Conservation (phyloP, 2,329 filamentous ascomycete species). For the Myriosclerotinia scirpicola region DNA sequence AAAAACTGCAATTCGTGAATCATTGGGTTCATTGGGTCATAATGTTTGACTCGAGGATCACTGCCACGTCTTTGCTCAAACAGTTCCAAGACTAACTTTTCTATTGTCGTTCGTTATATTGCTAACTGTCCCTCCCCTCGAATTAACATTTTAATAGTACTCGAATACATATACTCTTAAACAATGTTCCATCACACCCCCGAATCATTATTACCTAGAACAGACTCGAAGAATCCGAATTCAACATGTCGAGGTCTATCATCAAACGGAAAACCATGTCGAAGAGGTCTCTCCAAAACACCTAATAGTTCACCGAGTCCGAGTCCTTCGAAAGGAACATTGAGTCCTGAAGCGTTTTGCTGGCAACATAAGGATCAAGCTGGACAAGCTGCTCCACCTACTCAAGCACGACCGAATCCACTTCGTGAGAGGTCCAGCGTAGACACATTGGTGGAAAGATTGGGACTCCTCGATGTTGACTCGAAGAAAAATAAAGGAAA, state of each 20-base stretch:
- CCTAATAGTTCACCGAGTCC: slow-evolving; percentile 36
- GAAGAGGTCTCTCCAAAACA: slow-evolving; percentile 61
- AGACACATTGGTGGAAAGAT: slow-evolving; percentile 78
- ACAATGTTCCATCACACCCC: slow-evolving; percentile 70
- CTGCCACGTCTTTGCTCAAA: slow-evolving; percentile 23
- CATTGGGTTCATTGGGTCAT: slow-evolving; percentile 24
- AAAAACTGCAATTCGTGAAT: slow-evolving; percentile 16
- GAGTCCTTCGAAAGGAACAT: slow-evolving; percentile 31
- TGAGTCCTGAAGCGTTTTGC: slow-evolving; percentile 60
- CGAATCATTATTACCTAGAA: slow-evolving; percentile 73
- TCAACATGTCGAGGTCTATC: slow-evolving; percentile 90
- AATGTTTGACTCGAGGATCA: slow-evolving; percentile 18
- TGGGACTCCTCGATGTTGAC: slow-evolving; percentile 69
- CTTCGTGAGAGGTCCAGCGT: slow-evolving; percentile 66
- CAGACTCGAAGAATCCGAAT: slow-evolving; percentile 80
- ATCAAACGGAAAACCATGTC: slow-evolving; percentile 76
- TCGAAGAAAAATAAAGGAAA: slow-evolving; percentile 30
- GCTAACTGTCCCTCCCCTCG: not conserved
- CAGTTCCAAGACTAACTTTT: not conserved
- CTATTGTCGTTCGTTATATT: slow-evolving; percentile 19
- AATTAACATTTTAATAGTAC: slow-evolving; percentile 11
- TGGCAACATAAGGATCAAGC: slow-evolving; percentile 91
- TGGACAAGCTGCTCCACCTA: slow-evolving; percentile 43
- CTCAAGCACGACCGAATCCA: slow-evolving; percentile 33
- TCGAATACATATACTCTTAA: slow-evolving; percentile 6